Conservation (phyloP, 345 rosid genomes). For the Eucalyptus caleyi region DNA sequence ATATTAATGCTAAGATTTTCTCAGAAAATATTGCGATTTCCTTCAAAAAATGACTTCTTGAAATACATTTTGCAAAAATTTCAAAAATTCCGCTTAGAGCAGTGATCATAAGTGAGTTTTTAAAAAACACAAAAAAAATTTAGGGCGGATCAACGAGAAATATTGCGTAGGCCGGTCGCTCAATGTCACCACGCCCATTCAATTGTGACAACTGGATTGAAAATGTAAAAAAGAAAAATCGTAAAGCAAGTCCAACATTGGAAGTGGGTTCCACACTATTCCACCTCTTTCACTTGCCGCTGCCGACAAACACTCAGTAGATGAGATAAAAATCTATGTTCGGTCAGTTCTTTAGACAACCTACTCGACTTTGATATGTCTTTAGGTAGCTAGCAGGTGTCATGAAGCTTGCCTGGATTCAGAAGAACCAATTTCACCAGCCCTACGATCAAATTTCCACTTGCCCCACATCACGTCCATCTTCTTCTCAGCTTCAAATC, state of each 20-base stretch:
- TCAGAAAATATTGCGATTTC: too few species aligned
- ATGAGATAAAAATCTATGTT: not conserved
- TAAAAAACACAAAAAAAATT: too few species aligned
- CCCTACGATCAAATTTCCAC: not conserved
- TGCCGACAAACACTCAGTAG: not conserved
- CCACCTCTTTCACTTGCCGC: too few species aligned
- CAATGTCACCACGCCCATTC: too few species aligned
- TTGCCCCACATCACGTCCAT: not conserved
- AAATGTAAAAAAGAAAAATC: too few species aligned
- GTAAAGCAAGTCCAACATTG: too few species aligned
- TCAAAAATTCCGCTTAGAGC: too few species aligned
- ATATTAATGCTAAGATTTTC: not conserved
- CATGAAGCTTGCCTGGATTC: not conserved
- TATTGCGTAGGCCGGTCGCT: not conserved
- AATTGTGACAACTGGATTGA: too few species aligned
- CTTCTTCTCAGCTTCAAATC: not conserved
- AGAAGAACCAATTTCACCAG: not conserved
- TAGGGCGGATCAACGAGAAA: too few species aligned
- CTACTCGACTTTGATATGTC: not conserved
- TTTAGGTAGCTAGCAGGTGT: not conserved
- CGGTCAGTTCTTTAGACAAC: not conserved
- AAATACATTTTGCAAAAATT: too few species aligned
- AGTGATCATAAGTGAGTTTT: not conserved
- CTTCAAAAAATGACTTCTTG: too few species aligned
- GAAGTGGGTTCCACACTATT: too few species aligned